Conservation (phyloP, 805 yeast genomes). For the Candida morakotiae region DNA sequence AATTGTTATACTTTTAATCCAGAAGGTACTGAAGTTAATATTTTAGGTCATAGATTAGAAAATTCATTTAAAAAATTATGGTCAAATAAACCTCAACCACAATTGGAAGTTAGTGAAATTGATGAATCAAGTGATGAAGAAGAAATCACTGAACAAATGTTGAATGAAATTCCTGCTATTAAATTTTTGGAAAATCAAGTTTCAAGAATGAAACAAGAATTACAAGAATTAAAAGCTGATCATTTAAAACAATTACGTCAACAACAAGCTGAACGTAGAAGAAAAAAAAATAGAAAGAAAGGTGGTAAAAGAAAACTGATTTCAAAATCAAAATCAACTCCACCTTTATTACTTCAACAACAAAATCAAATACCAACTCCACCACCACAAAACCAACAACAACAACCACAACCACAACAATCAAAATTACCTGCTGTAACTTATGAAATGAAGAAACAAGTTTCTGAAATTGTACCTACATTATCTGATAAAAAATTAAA, state of each 20-base stretch:
- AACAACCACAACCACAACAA: not conserved
- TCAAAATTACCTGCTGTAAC: slow-evolving; percentile 50
- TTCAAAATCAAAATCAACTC: slow-evolving; percentile 10
- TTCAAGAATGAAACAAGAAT: slow-evolving; percentile 77
- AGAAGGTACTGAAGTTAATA: slow-evolving; percentile 92
- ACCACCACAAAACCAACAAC: not conserved
- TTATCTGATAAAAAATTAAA: slow-evolving; percentile 76
- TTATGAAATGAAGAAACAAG: slow-evolving; percentile 94
- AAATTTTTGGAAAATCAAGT: slow-evolving; percentile 84
- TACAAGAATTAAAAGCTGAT: slow-evolving; percentile 75
- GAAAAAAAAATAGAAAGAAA: slow-evolving; percentile 33
- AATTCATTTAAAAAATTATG: slow-evolving; percentile 82
- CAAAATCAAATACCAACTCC: not conserved
- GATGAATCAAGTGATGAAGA: slow-evolving; percentile 44
- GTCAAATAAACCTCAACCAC: slow-evolving; percentile 74
- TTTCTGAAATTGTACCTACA: slow-evolving; percentile 78
- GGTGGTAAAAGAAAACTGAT: slow-evolving; percentile 21
- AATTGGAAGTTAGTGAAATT: slow-evolving; percentile 32
- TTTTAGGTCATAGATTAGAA: slow-evolving; percentile 92
- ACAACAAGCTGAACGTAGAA: slow-evolving; percentile 54
- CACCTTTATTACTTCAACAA: slow-evolving; percentile 10
- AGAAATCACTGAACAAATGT: slow-evolving; percentile 48
- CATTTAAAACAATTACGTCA: slow-evolving; percentile 64
- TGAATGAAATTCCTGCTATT: slow-evolving; percentile 83
- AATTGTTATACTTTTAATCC: slow-evolving; percentile 94